Base-by-base conservation (phyloP, 257 asterid genomes). In the Plantago elongata region DNA sequence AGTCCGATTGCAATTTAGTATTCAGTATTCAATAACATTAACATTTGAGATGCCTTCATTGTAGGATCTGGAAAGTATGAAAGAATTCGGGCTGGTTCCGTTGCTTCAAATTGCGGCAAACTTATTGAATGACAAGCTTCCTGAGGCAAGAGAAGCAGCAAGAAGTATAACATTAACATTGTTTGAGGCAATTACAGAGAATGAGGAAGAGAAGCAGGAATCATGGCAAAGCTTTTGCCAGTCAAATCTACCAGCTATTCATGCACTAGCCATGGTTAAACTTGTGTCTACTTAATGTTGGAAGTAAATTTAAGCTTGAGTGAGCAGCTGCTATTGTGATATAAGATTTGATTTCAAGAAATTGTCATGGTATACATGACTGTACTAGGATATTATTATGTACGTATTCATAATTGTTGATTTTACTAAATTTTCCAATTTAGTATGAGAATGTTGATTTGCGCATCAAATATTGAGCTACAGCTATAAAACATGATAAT, bases 71-170 rank as follows among this genome's bases (percentile, higher is more conserved):
- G 81, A 79, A 69, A 76, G 71, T 40, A 93, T 89, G 92, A 75
- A 87, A 56, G 94, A 83, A 47, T 82, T 81, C 51, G 97, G 97
- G 47, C 45, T 83, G 61, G 74, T 27, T 37, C 45, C 64, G 9
- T 27, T 86, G 79, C 77, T 82, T 13, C 78, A 85, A 72, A 82
- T 50, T 15, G 92, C 83, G 11, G 74, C 87, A 13, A 79, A 77
- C 44, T 70, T 85, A 79, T 68, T 83, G 52, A 93, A 89, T 42
- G 99, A 89, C 65, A 73, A 89, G 69, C 99, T 93, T 11, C 97
- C 94, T 0, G 97, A 87, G 76, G 99, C 97, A 40, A 76, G 97
- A 75, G 99, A 87, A 70, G 94, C 97, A 10, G 97, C 97, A 37
- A 72, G 95, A 62, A 58, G 84, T 7, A 78, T 78, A 9, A 86